These are phyloP conservation scores for Phycomyces blakesleeanus DNA, from an alignment of 192 early-diverging fungal genomes.

Conservation along the genomic window DNA sequence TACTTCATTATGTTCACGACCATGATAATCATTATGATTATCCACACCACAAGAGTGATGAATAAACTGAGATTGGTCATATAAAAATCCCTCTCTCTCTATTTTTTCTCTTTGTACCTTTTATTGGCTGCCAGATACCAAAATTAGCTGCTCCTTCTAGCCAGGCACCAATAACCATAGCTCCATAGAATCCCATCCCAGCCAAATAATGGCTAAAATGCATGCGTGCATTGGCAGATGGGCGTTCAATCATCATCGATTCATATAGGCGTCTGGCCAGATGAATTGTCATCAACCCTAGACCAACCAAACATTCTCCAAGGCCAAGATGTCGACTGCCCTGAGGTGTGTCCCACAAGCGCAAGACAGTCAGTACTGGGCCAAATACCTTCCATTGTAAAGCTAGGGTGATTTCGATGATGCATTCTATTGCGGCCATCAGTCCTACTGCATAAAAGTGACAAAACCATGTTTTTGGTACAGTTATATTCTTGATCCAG, in stretches of 20 bases:
- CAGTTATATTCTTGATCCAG: slow-evolving; percentile 19
- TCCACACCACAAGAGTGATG: too few relatives aligned
- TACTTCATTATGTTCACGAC: too few relatives aligned
- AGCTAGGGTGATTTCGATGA: slow-evolving; percentile 16
- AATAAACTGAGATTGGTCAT: too few relatives aligned
- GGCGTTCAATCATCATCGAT: slow-evolving; percentile 42
- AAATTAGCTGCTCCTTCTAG: slow-evolving; percentile 41
- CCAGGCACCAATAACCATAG: slow-evolving; percentile 48
- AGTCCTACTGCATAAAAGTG: slow-evolving; percentile 50
- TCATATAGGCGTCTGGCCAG: slow-evolving; percentile 44
- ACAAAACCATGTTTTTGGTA: slow-evolving; percentile 50
- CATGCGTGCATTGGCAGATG: slow-evolving; percentile 44
- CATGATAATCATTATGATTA: too few relatives aligned
- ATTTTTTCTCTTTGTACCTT: background rate
- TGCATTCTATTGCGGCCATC: slow-evolving; percentile 28
- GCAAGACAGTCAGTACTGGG: slow-evolving; percentile 12
- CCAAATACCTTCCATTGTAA: background rate
- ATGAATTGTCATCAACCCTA: slow-evolving; percentile 39
- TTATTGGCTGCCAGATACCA: slow-evolving; percentile 18
- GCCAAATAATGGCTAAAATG: slow-evolving; percentile 60
- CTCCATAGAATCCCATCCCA: slow-evolving; percentile 62
- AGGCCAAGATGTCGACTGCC: background rate
- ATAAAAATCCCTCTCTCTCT: too few relatives aligned
- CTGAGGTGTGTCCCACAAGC: slow-evolving; percentile 10
- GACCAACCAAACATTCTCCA: slow-evolving; percentile 20